Evolutionary conservation across 2,329 filamentous ascomycete species (phyloP).

Genomic region (Ceratocystis lukuohia): DNA sequence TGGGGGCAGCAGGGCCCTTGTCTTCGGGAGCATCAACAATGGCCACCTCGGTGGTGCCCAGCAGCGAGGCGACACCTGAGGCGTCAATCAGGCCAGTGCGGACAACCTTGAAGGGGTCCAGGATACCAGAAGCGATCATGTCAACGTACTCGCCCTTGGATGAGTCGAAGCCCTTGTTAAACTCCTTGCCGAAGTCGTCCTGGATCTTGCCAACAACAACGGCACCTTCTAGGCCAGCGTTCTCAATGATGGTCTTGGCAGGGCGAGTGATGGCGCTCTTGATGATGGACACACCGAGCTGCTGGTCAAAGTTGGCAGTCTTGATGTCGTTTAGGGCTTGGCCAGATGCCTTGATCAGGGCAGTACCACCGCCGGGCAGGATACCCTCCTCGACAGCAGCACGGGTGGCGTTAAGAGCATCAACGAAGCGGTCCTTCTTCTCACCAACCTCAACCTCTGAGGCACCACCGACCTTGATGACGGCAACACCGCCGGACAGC

Average conservation of each 20-base stretch:
- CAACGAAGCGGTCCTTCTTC: conserved; percentile 99
- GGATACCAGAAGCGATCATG: conserved; percentile 94
- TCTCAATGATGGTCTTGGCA: conserved; percentile 91
- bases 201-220: conserved; percentile 97
- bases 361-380: conserved; percentile 94
- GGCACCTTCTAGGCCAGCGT: conserved; percentile 87
- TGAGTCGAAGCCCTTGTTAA: conserved; percentile 98
- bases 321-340: conserved; percentile 76
- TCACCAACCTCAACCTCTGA: conserved; percentile 98
- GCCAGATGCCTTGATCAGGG: conserved; percentile 88
- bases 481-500: conserved; percentile 95
- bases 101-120: conserved; percentile 98
- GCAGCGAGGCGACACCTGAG: conserved; percentile 87
- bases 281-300: conserved; percentile 93
- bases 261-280: conserved; percentile 96
- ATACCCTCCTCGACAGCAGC: conserved; percentile 99
- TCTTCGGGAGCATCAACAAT: conserved; percentile 94
- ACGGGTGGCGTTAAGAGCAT: conserved; percentile 93
- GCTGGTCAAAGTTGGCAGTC: conserved; percentile 93
- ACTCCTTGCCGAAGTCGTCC: conserved; percentile 80
- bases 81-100: conserved; percentile 91
- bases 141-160: conserved; percentile 96
- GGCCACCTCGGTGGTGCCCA: conserved; percentile 95
- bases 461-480: conserved; percentile 96
- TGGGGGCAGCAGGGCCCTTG: conserved; percentile 55